A percentile compares a stretch with the other conserved stretches of the same genome.
Evolutionary conservation across 2,329 filamentous ascomycete species (phyloP).

Genomic region (Raffaelea ambrosiae): DNA sequence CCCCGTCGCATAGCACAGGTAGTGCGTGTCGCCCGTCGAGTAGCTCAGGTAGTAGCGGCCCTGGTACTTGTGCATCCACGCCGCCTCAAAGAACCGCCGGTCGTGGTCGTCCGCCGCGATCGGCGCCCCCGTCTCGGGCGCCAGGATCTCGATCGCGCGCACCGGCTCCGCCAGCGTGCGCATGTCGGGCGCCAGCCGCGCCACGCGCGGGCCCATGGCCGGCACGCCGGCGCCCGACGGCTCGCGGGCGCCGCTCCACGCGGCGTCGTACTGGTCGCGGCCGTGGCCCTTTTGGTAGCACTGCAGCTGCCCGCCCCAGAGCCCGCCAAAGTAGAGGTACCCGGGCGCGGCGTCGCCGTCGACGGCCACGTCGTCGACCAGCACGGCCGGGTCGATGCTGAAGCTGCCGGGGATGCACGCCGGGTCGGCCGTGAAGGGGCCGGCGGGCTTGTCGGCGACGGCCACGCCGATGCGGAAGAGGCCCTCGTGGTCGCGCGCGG

Average conservation of each 20-base stretch:
- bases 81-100: constrained; percentile 69
- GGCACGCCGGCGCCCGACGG: constrained; percentile 43
- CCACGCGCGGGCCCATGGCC: constrained; percentile 61
- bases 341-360: constrained; percentile 35
- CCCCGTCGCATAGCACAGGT: constrained; percentile 59
- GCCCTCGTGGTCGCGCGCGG: constrained; percentile 60
- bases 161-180: constrained; percentile 46
- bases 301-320: constrained; percentile 76
- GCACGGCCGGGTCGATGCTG: constrained; percentile 68
- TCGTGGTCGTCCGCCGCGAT: constrained; percentile 62
- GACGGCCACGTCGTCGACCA: constrained; percentile 66
- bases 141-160: constrained; percentile 55
- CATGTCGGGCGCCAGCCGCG: constrained; percentile 57
- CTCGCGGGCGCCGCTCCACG: constrained; percentile 49
- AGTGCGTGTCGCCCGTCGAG: constrained; percentile 72
- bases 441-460: constrained; percentile 51
- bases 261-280: constrained; percentile 43
- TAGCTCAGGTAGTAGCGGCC: constrained; percentile 69
- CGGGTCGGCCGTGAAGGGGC: constrained; percentile 60
- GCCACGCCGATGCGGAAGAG: constrained; percentile 72
- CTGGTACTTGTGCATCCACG: constrained; percentile 68
- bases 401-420: constrained; percentile 60
- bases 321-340: constrained; percentile 68
- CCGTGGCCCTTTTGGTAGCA: constrained; percentile 51
- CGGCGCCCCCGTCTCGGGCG: constrained; percentile 48